These are phyloP conservation scores for Salix viminalis DNA, from an alignment of 345 rosid genomes.

Conservation along the genomic window DNA sequence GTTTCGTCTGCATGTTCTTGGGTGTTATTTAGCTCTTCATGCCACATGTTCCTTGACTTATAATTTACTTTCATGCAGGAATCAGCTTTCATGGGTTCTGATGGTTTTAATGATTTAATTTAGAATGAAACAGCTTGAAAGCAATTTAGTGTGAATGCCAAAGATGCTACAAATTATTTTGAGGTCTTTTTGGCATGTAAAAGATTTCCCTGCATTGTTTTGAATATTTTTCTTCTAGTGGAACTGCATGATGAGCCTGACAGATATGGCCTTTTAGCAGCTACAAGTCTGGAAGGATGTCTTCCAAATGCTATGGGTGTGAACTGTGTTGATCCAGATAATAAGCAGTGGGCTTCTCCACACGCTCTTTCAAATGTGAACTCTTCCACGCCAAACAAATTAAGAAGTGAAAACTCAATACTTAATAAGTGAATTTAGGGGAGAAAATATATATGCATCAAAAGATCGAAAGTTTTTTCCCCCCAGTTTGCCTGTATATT, in stretches of 20 bases:
- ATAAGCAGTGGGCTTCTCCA: slow-evolving; percentile 43
- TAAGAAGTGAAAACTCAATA: background rate
- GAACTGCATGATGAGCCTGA: slow-evolving; percentile 54
- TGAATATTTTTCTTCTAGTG: slow-evolving; percentile 59
- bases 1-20: background rate
- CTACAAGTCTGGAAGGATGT: slow-evolving; percentile 35
- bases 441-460: background rate
- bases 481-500: slow-evolving; percentile 20
- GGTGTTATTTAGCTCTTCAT: background rate
- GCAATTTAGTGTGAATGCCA: slow-evolving; percentile 29
- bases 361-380: slow-evolving; percentile 28
- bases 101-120: slow-evolving; percentile 44
- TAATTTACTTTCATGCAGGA: slow-evolving; percentile 39
- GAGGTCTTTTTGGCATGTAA: slow-evolving; percentile 56
- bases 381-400: slow-evolving; percentile 25
- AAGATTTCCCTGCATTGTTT: slow-evolving; percentile 68
- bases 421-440: slow-evolving; percentile 1
- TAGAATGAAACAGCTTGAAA: slow-evolving; percentile 40
- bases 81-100: slow-evolving; percentile 46
- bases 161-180: slow-evolving; percentile 35
- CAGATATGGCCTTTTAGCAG: slow-evolving; percentile 24
- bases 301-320: slow-evolving; percentile 31
- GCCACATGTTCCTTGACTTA: background rate
- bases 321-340: slow-evolving; percentile 45
- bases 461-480: slow-evolving; percentile 9